A percentile compares a stretch with the other conserved stretches of the same genome.
phyloP scores from a whole-genome alignment of 129 eudicot species.

The Tanacetum coccineum region DNA sequence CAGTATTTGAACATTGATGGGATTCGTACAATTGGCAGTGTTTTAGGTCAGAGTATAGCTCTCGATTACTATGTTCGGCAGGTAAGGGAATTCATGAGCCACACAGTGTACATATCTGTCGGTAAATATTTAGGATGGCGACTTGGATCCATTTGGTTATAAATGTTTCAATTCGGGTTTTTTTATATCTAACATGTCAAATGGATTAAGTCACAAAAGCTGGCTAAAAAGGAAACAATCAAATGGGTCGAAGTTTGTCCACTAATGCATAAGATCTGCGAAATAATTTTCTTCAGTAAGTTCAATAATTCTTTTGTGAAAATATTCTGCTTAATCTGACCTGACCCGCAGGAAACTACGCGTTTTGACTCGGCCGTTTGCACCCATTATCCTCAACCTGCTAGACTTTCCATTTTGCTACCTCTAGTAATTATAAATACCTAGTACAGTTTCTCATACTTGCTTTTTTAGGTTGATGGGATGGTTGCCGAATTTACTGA shows the following conservation, averaged over 20 bases:
- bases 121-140: not conserved
- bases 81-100: constrained; percentile 35
- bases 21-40: constrained; percentile 92
- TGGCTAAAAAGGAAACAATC: not conserved
- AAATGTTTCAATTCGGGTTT: not conserved
- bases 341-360: not conserved
- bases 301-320: not conserved
- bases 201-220: not conserved
- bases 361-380: not conserved
- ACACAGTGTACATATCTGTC: constrained; percentile 8
- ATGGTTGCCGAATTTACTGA: constrained; percentile 94
- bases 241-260: not conserved
- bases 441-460: constrained; percentile 14
- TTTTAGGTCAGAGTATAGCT: constrained; percentile 97
- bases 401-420: not conserved
- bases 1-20: constrained; percentile 86
- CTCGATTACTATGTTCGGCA: constrained; percentile 98
- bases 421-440: constrained; percentile 7
- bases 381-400: not conserved
- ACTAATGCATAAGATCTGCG: no score
- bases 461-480: constrained; percentile 71
- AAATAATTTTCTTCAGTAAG: not conserved
- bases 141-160: not conserved
- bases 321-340: not conserved
- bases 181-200: not conserved